Evolutionary conservation across 768 basidiomycete genomes (phyloP).

Genomic region (Trametes meyenii): DNA sequence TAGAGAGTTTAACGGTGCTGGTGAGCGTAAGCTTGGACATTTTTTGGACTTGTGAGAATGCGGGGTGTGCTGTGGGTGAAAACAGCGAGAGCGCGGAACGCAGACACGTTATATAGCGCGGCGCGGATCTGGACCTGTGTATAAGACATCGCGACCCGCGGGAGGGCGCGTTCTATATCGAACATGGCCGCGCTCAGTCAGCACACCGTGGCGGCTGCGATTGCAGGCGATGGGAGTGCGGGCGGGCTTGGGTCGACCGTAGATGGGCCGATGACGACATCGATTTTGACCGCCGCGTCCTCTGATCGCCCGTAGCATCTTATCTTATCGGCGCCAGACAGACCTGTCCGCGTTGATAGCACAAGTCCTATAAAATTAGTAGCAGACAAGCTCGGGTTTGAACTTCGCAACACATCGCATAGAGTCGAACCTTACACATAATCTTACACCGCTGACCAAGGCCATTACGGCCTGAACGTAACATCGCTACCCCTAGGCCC

Average conservation of each 20-base stretch:
- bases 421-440: not conserved
- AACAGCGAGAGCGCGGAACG: not conserved
- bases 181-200: not conserved
- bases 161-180: not conserved
- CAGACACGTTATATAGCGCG: not conserved
- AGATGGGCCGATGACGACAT: not conserved
- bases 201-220: not conserved
- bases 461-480: not conserved
- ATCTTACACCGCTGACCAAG: not conserved
- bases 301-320: not conserved
- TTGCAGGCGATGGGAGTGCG: not conserved
- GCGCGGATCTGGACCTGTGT: not conserved
- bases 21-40: slow-evolving; percentile 32
- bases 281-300: not conserved
- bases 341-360: too few species aligned
- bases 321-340: slow-evolving; percentile 1
- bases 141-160: not conserved
- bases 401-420: too few species aligned
- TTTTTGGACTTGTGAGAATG: not conserved
- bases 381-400: too few species aligned
- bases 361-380: too few species aligned
- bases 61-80: not conserved
- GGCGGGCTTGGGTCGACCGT: too few species aligned
- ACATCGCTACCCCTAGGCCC: slow-evolving; percentile 1
- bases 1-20: slow-evolving; percentile 38